A percentile compares a stretch with the other conserved stretches of the same genome.
Conservation (phyloP, 805 yeast genomes). For the Barnettozyma californica region DNA sequence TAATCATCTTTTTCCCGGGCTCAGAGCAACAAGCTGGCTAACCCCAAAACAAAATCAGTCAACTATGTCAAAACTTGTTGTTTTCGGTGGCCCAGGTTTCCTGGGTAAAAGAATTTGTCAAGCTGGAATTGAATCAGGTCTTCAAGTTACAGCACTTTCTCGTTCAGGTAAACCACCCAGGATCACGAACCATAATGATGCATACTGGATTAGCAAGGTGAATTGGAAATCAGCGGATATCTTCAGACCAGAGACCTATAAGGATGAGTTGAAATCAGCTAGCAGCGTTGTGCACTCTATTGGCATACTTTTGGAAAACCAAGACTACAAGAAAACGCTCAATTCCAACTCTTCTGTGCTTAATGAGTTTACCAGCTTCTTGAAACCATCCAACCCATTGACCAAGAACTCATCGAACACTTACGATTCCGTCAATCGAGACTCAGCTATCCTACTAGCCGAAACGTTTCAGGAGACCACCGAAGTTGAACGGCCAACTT, state of each 20-base stretch:
- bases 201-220: slow-evolving; percentile 51
- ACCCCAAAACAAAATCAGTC: background rate
- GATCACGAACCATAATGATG: slow-evolving; percentile 25
- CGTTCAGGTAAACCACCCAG: slow-evolving; percentile 53
- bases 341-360: slow-evolving; percentile 23
- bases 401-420: slow-evolving; percentile 37
- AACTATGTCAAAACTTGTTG: slow-evolving; percentile 40
- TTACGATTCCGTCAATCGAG: slow-evolving; percentile 61
- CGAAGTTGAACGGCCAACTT: slow-evolving; percentile 33
- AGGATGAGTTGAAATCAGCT: slow-evolving; percentile 39
- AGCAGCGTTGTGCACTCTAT: slow-evolving; percentile 76
- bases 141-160: slow-evolving; percentile 57
- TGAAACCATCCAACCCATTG: slow-evolving; percentile 57
- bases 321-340: slow-evolving; percentile 54
- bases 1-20: too few species aligned
- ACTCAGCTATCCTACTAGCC: slow-evolving; percentile 63
- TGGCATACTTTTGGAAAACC: slow-evolving; percentile 70
- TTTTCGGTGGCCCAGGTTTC: slow-evolving; percentile 88
- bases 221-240: slow-evolving; percentile 66
- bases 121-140: slow-evolving; percentile 57
- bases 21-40: too few species aligned
- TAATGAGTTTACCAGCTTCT: slow-evolving; percentile 33
- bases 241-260: slow-evolving; percentile 57
- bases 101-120: slow-evolving; percentile 65
- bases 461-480: slow-evolving; percentile 38